Conservation (phyloP, 768 basidiomycete species). For the Trametes cingulata region DNA sequence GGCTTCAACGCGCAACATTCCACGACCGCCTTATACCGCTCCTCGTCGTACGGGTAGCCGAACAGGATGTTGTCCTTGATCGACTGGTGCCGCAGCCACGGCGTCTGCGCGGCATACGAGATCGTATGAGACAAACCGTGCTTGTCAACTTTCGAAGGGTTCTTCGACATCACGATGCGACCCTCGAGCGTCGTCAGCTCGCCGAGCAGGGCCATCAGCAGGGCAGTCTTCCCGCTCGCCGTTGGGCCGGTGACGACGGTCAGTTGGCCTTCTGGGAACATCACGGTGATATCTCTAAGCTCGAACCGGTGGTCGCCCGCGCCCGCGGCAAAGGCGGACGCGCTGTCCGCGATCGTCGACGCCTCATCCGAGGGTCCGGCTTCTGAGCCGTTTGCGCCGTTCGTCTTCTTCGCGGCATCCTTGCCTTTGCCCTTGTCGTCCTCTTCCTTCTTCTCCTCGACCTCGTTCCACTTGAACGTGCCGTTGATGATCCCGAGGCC, state of each 20-base stretch:
- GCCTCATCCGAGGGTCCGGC: slow-evolving; percentile 4
- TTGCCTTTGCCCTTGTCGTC: slow-evolving; percentile 30
- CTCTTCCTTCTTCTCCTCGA: slow-evolving; percentile 37
- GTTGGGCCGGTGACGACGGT: slow-evolving; percentile 78
- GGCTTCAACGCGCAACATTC: slow-evolving; percentile 81
- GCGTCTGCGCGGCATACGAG: slow-evolving; percentile 51
- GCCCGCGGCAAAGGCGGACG: slow-evolving; percentile 26
- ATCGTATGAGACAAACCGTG: slow-evolving; percentile 56
- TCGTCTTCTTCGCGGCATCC: slow-evolving; percentile 20
- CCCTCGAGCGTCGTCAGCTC: slow-evolving; percentile 66
- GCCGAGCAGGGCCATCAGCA: slow-evolving; percentile 72
- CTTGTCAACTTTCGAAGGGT: slow-evolving; percentile 57
- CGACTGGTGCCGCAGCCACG: slow-evolving; percentile 46
- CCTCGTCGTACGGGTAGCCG: slow-evolving; percentile 56
- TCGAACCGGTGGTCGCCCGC: slow-evolving; percentile 57
- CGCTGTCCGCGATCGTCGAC: slow-evolving; percentile 20
- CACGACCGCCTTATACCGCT: slow-evolving; percentile 74
- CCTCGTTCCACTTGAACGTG: slow-evolving; percentile 58
- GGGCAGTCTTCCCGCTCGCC: slow-evolving; percentile 80
- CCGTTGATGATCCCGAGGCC: slow-evolving; percentile 53
- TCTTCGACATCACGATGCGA: slow-evolving; percentile 65
- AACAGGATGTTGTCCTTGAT: slow-evolving; percentile 67
- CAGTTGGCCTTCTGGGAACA: slow-evolving; percentile 72
- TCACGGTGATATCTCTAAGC: slow-evolving; percentile 62
- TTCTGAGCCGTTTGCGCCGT: slow-evolving; percentile 12